Conservation (phyloP, 129 eudicot genomes). For the Flaveria trinervia region DNA sequence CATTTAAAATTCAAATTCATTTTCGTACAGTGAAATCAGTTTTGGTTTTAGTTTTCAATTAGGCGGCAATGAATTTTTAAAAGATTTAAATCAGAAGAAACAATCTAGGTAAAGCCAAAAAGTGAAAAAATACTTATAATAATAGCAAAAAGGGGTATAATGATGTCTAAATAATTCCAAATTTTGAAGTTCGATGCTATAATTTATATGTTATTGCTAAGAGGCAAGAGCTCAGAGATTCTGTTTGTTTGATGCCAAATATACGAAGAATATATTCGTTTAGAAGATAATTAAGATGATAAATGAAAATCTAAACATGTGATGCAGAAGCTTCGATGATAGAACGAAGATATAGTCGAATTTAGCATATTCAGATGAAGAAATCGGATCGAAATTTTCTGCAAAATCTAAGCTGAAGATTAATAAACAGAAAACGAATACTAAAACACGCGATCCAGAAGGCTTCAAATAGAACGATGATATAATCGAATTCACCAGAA, state of each 20-base stretch:
- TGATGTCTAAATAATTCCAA: conserved; percentile 37
- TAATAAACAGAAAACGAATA: background rate
- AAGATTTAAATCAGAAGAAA: conserved; percentile 23
- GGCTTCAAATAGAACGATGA: too few relatives aligned
- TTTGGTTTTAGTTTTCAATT: background rate
- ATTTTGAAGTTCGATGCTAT: conserved; percentile 15
- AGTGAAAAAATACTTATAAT: conserved; percentile 25
- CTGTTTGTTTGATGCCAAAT: conserved; percentile 18
- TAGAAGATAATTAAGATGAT: conserved; percentile 7
- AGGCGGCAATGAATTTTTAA: conserved; percentile 40
- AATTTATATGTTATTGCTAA: conserved; percentile 5
- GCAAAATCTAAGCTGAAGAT: background rate
- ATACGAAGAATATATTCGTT: background rate
- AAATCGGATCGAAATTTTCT: background rate
- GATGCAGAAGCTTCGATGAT: conserved; percentile 25
- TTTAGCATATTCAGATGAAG: conserved; percentile 6
- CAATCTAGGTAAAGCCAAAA: conserved; percentile 36
- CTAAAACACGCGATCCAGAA: too few relatives aligned
- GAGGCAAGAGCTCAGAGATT: background rate
- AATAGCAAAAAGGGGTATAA: conserved; percentile 30
- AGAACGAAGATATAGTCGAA: conserved; percentile 16
- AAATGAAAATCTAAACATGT: conserved; percentile 15
- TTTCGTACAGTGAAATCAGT: background rate
- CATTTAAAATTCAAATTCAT: background rate
- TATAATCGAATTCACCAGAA: too few relatives aligned